Conservation (phyloP, 225 moss, liverwort and hornwort species). For the Rhytidiadelphus loreus region DNA sequence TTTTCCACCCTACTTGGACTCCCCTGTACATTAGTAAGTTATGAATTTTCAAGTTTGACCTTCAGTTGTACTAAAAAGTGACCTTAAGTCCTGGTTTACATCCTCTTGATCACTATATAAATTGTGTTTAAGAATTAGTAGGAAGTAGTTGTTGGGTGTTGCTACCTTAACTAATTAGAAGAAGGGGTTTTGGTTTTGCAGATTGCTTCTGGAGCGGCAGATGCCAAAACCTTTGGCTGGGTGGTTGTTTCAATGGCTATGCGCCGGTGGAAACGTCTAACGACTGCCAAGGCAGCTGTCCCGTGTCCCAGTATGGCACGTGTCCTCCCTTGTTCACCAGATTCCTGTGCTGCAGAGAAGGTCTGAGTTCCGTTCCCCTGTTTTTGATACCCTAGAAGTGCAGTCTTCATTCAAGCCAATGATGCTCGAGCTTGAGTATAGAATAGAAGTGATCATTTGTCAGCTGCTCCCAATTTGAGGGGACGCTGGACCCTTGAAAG, state of each 20-base stretch:
- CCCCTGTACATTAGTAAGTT: neutral
- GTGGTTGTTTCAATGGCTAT: constrained; percentile 44
- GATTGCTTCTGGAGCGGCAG: constrained; percentile 59
- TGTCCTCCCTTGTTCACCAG: constrained; percentile 60
- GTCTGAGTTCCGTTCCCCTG: constrained; percentile 4
- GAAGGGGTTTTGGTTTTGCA: constrained; percentile 4
- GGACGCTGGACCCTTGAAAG: neutral
- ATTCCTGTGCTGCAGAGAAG: constrained; percentile 71
- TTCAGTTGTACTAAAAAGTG: neutral
- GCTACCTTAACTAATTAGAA: neutral
- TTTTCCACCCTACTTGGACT: too few species aligned
- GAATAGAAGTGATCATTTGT: neutral
- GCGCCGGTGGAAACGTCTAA: constrained; percentile 49
- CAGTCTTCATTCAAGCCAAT: neutral
- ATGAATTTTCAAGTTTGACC: neutral
- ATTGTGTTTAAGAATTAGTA: neutral
- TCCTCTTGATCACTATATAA: neutral
- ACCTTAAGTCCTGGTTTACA: too few species aligned
- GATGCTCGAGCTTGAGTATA: neutral
- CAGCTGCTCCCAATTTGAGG: neutral
- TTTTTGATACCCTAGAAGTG: neutral
- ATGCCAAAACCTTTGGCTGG: constrained; percentile 50
- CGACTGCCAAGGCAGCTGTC: constrained; percentile 67
- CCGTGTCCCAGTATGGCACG: constrained; percentile 22
- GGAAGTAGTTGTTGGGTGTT: neutral